Percentiles rank a stretch among this genome's conserved stretches.
Conservation (phyloP, 768 basidiomycete species). For the Lactarius trivialis region DNA sequence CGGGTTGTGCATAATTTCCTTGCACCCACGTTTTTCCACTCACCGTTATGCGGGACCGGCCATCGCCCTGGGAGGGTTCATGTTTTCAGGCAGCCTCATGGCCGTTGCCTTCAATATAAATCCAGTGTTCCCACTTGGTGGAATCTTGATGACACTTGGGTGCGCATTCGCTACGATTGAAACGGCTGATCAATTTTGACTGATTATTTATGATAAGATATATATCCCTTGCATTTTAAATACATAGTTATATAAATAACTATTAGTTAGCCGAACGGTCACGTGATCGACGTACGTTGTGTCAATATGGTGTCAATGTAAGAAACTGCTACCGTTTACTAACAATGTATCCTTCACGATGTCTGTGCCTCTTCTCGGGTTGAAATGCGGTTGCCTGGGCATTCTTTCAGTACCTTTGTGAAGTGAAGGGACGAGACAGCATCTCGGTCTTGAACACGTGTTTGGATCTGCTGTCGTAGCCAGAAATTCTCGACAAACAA, state of each 20-base stretch:
- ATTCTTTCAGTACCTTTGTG: conserved; percentile 56
- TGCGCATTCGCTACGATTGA: conserved; percentile 33
- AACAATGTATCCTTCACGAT: too few relatives aligned
- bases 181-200: background rate
- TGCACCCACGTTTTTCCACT: conserved; percentile 52
- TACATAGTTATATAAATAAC: background rate
- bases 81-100: conserved; percentile 64
- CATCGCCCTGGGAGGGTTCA: conserved; percentile 45
- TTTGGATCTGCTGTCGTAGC: conserved; percentile 93
- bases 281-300: conserved; percentile 40
- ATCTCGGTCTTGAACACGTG: conserved; percentile 91
- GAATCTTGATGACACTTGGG: conserved; percentile 60
- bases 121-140: conserved; percentile 63
- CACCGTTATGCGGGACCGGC: conserved; percentile 66
- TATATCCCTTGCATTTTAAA: conserved; percentile 43
- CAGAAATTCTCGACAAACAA: conserved; percentile 91
- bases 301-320: too few relatives aligned
- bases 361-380: conserved; percentile 91
- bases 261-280: conserved; percentile 25
- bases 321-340: conserved; percentile 3
- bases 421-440: conserved; percentile 40
- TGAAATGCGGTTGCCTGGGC: conserved; percentile 89
- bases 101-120: conserved; percentile 50
- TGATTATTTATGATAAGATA: conserved; percentile 37
- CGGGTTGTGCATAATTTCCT: conserved; percentile 52